A percentile compares a stretch with the other conserved stretches of the same genome.
phyloP scores from a whole-genome alignment of 2,329 filamentous ascomycete species.

The Ophiostoma tasmaniense region DNA sequence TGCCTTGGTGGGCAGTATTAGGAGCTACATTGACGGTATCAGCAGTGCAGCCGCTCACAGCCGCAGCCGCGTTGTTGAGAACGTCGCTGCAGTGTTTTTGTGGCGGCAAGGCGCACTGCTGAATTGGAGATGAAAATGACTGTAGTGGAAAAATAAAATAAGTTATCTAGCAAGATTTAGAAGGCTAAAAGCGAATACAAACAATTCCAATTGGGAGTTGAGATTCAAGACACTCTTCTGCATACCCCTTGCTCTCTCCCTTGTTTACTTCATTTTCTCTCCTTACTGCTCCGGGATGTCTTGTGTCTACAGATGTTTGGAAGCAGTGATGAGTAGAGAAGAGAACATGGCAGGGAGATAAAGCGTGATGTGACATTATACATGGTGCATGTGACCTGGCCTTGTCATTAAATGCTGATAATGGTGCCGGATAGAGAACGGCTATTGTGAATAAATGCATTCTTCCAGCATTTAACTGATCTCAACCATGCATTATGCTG shows the following conservation, averaged over 20 bases:
- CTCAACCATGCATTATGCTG: too few relatives aligned
- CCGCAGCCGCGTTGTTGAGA: slow-evolving; percentile 17
- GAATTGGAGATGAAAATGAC: neutral
- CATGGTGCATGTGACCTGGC: neutral
- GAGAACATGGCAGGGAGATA: neutral
- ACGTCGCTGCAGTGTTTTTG: slow-evolving; percentile 14
- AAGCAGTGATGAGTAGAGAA: neutral
- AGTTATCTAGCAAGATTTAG: neutral
- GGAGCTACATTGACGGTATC: slow-evolving; percentile 6
- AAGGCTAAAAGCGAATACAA: slow-evolving; percentile 5
- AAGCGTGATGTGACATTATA: too few relatives aligned
- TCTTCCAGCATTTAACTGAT: neutral
- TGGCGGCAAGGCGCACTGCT: slow-evolving; percentile 12
- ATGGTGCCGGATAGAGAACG: neutral
- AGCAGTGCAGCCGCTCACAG: slow-evolving; percentile 13
- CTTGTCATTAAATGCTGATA: neutral
- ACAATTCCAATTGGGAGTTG: slow-evolving; percentile 1
- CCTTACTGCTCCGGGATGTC: neutral
- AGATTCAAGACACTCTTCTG: slow-evolving; percentile 2
- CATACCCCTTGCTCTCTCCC: slow-evolving; percentile 6
- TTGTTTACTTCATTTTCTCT: neutral
- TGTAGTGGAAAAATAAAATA: neutral
- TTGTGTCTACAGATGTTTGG: neutral
- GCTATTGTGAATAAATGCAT: too few relatives aligned
- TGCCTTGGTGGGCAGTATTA: neutral